phyloP scores from a whole-genome alignment of 2,329 filamentous ascomycete species.

The Ophiostoma sp. region DNA sequence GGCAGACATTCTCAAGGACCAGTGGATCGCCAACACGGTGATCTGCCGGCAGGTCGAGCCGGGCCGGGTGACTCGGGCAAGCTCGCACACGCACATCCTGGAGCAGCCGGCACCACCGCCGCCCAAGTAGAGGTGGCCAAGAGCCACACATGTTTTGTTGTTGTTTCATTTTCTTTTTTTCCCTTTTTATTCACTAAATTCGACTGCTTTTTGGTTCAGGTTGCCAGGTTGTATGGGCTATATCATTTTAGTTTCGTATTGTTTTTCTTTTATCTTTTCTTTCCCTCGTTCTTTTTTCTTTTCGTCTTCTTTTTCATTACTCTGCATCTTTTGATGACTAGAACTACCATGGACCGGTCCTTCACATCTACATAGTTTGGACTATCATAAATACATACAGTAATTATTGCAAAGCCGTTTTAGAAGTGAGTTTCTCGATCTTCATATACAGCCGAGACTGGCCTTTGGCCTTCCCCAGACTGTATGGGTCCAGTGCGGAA shows the following conservation, averaged over 20 bases:
- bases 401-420: not conserved
- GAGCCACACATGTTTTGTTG: not conserved
- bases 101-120: constrained; percentile 58
- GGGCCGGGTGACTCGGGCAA: constrained; percentile 65
- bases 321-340: not conserved
- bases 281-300: not conserved
- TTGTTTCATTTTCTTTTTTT: not conserved
- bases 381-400: constrained; percentile 1
- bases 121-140: constrained; percentile 24
- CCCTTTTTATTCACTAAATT: not conserved
- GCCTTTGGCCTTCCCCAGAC: not conserved
- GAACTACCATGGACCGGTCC: not conserved
- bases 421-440: too few species aligned
- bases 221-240: not conserved
- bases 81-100: constrained; percentile 77
- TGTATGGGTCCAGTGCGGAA: not conserved
- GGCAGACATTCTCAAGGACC: constrained; percentile 78
- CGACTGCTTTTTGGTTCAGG: not conserved
- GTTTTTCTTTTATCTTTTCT: not conserved
- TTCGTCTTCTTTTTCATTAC: not conserved
- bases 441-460: too few species aligned
- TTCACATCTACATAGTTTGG: not conserved
- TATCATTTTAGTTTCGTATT: not conserved
- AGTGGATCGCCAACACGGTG: constrained; percentile 79
- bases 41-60: constrained; percentile 74